These are phyloP conservation scores for Rhododendron simsii DNA, from an alignment of 148 eudicot species.

Conservation along the genomic window DNA sequence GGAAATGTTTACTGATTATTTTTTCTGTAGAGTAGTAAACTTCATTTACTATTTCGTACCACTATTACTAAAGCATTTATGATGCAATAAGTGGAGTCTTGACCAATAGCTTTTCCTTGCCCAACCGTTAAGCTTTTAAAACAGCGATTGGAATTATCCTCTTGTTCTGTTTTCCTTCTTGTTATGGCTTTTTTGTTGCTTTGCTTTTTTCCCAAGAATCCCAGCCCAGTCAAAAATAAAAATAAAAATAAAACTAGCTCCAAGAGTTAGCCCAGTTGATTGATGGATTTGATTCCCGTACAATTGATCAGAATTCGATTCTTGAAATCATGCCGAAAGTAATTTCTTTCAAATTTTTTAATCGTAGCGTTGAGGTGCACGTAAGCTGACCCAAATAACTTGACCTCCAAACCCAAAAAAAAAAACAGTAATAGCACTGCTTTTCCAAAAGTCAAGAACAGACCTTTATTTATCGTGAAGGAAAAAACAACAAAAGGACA, in stretches of 20 bases:
- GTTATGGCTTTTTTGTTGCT: neutral
- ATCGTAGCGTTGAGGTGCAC: no score
- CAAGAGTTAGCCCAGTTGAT: no score
- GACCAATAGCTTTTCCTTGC: neutral
- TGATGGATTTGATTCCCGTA: no score
- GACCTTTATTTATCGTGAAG: neutral
- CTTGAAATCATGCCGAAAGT: no score
- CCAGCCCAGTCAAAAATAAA: neutral
- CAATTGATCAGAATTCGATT: no score
- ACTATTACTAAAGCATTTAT: neutral
- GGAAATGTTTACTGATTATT: neutral
- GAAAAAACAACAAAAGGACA: constrained; percentile 5
- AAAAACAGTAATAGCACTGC: no score
- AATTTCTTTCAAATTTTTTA: no score
- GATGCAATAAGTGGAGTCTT: neutral
- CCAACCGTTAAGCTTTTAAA: neutral
- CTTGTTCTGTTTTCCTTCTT: neutral
- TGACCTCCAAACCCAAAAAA: no score
- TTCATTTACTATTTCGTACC: neutral
- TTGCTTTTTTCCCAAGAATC: neutral
- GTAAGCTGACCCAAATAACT: no score
- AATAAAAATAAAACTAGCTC: neutral
- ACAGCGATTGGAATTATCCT: neutral
- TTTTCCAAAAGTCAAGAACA: neutral
- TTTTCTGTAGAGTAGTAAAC: neutral